phyloP scores from a whole-genome alignment of 176 grass and related monocot species.

The Hsuehochloa calcarea region DNA sequence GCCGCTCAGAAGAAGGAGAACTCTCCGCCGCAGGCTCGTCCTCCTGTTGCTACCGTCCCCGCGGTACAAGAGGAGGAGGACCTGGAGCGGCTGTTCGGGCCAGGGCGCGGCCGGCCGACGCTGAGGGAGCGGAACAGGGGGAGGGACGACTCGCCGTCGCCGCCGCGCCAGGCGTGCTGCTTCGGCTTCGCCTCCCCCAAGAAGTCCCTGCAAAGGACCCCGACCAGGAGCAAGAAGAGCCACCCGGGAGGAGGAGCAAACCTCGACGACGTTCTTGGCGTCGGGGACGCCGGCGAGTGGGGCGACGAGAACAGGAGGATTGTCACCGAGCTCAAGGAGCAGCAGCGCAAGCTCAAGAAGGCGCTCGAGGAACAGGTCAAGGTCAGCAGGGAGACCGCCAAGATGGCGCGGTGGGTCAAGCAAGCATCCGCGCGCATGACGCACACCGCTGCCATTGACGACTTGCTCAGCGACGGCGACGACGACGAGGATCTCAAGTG shows the following conservation, averaged over 20 bases:
- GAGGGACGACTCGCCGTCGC: constrained; percentile 4
- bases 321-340: constrained; percentile 55
- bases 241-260: constrained; percentile 10
- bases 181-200: constrained; percentile 75
- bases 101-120: constrained; percentile 32
- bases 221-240: constrained; percentile 29
- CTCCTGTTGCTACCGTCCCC: neutral
- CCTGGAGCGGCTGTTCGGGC: constrained; percentile 43
- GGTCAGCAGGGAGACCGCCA: constrained; percentile 67
- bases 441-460: constrained; percentile 46
- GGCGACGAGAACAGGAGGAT: constrained; percentile 52
- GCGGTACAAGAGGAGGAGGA: neutral
- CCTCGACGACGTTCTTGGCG: constrained; percentile 24
- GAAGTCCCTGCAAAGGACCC: constrained; percentile 28
- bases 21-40: neutral
- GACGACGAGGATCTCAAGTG: constrained; percentile 72
- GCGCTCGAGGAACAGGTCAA: constrained; percentile 76
- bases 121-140: constrained; percentile 36
- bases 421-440: constrained; percentile 82
- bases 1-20: neutral
- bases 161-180: constrained; percentile 63
- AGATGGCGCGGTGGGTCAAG: constrained; percentile 67
- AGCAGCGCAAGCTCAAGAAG: constrained; percentile 78
- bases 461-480: constrained; percentile 57
- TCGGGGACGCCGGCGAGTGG: constrained; percentile 49